Percentiles rank a stretch among this genome's conserved stretches.
Conservation (phyloP, 176 grass and related monocot species). For the Metroxylon sagu region DNA sequence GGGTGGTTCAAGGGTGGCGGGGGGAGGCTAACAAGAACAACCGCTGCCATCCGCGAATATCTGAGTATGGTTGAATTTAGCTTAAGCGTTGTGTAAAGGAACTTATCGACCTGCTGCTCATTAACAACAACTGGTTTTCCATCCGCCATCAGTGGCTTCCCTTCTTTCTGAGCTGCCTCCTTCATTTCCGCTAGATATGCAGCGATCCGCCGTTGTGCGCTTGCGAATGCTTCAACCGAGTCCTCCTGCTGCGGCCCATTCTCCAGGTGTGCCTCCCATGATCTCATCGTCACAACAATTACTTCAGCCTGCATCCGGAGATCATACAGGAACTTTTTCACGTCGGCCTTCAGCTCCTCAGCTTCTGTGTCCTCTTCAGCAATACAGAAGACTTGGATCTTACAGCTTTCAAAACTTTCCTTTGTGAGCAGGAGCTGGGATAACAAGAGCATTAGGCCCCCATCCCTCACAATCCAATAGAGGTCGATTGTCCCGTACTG, state of each 20-base stretch:
- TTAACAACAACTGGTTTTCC: slow-evolving; percentile 75
- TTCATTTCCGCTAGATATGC: slow-evolving; percentile 77
- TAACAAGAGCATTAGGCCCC: background rate
- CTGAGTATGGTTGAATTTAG: slow-evolving; percentile 87
- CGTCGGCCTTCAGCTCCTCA: slow-evolving; percentile 89
- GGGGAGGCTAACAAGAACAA: slow-evolving; percentile 93
- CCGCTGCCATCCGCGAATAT: slow-evolving; percentile 91
- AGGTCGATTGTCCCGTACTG: background rate
- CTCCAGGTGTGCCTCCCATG: slow-evolving; percentile 56
- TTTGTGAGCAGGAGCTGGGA: background rate
- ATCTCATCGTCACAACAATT: slow-evolving; percentile 83
- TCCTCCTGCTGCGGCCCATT: slow-evolving; percentile 57
- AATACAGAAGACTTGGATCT: slow-evolving; percentile 16
- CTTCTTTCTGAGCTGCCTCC: slow-evolving; percentile 51
- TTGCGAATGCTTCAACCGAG: slow-evolving; percentile 68
- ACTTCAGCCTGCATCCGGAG: slow-evolving; percentile 96
- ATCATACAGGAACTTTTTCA: slow-evolving; percentile 97
- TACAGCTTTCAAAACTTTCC: background rate
- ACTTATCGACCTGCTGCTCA: slow-evolving; percentile 89
- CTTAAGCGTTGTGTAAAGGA: slow-evolving; percentile 88
- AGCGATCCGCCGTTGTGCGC: slow-evolving; percentile 61
- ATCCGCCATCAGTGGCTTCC: slow-evolving; percentile 41
- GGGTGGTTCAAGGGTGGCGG: slow-evolving; percentile 79
- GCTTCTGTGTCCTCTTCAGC: slow-evolving; percentile 91
- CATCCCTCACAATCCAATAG: background rate